Evolutionary conservation across 148 eudicot genomes (phyloP).

Genomic region (Arbutus unedo): DNA sequence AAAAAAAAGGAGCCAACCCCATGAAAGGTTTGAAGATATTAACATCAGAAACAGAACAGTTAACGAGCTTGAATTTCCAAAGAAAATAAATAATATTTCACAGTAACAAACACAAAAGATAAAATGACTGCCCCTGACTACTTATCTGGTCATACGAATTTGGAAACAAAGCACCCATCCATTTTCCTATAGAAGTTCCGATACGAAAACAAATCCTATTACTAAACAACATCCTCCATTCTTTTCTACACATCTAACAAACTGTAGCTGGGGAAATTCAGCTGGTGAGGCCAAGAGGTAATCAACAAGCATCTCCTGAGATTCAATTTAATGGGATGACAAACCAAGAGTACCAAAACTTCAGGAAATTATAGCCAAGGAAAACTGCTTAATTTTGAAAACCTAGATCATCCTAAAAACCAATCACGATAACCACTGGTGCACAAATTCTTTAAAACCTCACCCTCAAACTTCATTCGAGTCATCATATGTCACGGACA

Average conservation of each 20-base stretch:
- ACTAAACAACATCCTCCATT: not conserved
- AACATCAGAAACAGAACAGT: not conserved
- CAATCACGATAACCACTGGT: not conserved
- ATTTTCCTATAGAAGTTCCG: not conserved
- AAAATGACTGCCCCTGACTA: conserved; percentile 16
- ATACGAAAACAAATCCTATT: not conserved
- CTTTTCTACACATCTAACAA: not conserved
- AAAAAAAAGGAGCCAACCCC: not conserved
- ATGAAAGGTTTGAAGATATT: not conserved
- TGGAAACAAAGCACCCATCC: conserved; percentile 8
- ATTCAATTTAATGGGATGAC: not conserved
- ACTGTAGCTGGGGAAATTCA: not conserved
- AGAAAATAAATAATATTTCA: not conserved
- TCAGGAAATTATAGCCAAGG: not conserved
- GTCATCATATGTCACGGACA: not conserved
- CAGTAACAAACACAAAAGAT: not conserved
- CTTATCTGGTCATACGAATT: conserved; percentile 14
- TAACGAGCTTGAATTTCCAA: not conserved
- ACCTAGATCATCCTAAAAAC: not conserved
- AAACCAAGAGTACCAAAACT: not conserved
- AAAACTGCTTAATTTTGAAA: not conserved
- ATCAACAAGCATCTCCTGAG: conserved; percentile 3
- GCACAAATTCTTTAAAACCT: not conserved
- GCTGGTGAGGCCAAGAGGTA: conserved; percentile 18
- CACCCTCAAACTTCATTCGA: not conserved